Percentiles rank a stretch among this genome's conserved stretches.
Conservation (phyloP, 805 yeast species). For the Metschnikowia continentalis region DNA sequence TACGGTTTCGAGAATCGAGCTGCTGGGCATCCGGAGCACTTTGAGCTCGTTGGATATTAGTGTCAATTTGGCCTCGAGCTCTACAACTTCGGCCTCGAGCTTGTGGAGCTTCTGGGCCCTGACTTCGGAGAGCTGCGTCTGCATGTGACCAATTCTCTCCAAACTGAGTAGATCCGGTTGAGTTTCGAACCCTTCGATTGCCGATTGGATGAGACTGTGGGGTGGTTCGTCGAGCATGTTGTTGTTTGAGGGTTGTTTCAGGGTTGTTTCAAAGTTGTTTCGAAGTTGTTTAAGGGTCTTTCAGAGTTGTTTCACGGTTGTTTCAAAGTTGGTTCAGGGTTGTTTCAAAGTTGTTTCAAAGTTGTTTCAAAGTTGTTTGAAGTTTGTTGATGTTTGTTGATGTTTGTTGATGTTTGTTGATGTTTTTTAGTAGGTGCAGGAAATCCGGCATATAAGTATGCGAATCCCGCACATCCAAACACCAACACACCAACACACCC, state of each 20-base stretch:
- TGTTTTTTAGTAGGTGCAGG: too few relatives aligned
- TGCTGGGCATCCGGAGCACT: conserved; percentile 20
- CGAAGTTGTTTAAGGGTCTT: too few relatives aligned
- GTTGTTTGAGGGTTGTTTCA: neutral
- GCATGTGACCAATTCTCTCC: conserved; percentile 40
- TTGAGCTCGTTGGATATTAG: conserved; percentile 17
- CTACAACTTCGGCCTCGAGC: conserved; percentile 7
- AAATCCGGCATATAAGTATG: too few relatives aligned
- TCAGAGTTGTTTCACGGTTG: too few relatives aligned
- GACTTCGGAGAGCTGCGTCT: conserved; percentile 24
- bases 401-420: too few relatives aligned
- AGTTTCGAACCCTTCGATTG: conserved; percentile 47
- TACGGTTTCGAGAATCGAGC: conserved; percentile 19
- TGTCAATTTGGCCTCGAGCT: conserved; percentile 12
- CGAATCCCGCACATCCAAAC: too few relatives aligned
- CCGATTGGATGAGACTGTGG: conserved; percentile 34
- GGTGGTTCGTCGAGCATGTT: conserved; percentile 31
- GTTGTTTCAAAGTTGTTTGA: too few relatives aligned
- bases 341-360: too few relatives aligned
- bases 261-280: too few relatives aligned
- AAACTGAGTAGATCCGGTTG: conserved; percentile 47
- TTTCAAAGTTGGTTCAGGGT: too few relatives aligned
- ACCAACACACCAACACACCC: neutral
- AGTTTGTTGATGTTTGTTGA: too few relatives aligned
- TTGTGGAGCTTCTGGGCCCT: conserved; percentile 24